Percentiles rank a stretch among this genome's conserved stretches.
Evolutionary conservation across 371 early-diverging fungal genomes (phyloP).

Genomic region (Lichtheimia ramosa): DNA sequence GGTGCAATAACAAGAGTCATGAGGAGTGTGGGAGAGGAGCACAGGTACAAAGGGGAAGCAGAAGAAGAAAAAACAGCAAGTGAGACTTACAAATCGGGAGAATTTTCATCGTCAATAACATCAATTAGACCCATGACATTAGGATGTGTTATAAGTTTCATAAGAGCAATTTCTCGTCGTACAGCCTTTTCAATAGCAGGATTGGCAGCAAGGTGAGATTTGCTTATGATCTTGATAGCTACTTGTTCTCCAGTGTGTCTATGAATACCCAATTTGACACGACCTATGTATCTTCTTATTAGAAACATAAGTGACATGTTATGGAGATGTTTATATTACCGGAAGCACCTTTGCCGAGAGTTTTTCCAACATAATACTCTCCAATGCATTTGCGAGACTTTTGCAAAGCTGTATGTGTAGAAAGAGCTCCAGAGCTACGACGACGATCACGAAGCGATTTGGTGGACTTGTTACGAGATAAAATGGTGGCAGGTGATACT

Average conservation of each 20-base stretch:
- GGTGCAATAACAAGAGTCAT: no score
- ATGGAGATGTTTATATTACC: conserved; percentile 26
- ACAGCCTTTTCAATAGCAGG: conserved; percentile 68
- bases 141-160: conserved; percentile 71
- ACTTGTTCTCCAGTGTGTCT: conserved; percentile 46
- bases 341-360: conserved; percentile 53
- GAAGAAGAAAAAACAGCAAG: background rate
- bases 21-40: background rate
- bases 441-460: conserved; percentile 38
- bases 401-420: conserved; percentile 29
- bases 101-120: conserved; percentile 68
- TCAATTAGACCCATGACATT: conserved; percentile 70
- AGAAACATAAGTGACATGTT: background rate
- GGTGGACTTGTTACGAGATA: conserved; percentile 26
- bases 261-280: conserved; percentile 49
- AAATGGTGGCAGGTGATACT: conserved; percentile 17
- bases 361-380: conserved; percentile 53
- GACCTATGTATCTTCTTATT: conserved; percentile 23
- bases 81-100: conserved; percentile 66
- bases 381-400: conserved; percentile 48
- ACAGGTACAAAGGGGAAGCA: conserved; percentile 5
- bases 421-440: conserved; percentile 43
- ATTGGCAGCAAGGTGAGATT: conserved; percentile 49
- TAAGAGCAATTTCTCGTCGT: conserved; percentile 72
- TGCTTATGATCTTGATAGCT: conserved; percentile 53